Evolutionary conservation across 805 yeast species (phyloP), one percentile per base, ranked within the genome.

Genomic region (Lachancea quebecensis): DNA sequence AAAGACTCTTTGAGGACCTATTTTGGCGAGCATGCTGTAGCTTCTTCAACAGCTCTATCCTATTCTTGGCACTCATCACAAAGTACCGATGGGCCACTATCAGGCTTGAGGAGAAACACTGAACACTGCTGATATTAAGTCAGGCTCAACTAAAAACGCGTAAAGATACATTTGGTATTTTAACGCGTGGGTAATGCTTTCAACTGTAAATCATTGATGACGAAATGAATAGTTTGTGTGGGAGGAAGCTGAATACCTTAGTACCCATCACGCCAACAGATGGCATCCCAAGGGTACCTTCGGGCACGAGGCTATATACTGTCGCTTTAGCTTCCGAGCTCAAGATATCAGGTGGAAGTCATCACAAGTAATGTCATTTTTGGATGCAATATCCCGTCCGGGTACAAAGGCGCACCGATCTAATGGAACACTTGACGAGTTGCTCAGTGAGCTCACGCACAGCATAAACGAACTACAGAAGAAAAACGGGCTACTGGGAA

Each of bases 21-120:
- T 67, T 57, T 35, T 54, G 55, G 17, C 69, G 82, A 2, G 84
- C 78, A 17, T 61, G 88, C 73, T 16, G 89, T 80, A 46, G 75
- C 81, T 46, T 54, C 42, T 81, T 73, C 43, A 85, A 71, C 49
- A 80, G 75, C 52, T 78, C 82, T 25, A 85, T 67, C 64, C 77
- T 81, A 40, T 65, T 65, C 39, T 65, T 69, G 44, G 63, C 63
- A 21, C 64, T 63, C 74, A 71, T 72, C 25, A 8, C 36, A 10
- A 36, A 14, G n/a, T 38, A 14, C 34, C 9, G 11, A 37, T 12
- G 25, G 10, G 25, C 28, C 29, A 18, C 25, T 21, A 21, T 7
- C 25, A 21, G 25, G 25, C 25, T 4, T 21, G 25, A 21, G 25
- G 25, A 21, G 25, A 21, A 21, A 21, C 25, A 21, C 25, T 21